Evolutionary conservation across 2,329 filamentous ascomycete species (phyloP).

Genomic region (Chrysoporthe deuterocubensis): DNA sequence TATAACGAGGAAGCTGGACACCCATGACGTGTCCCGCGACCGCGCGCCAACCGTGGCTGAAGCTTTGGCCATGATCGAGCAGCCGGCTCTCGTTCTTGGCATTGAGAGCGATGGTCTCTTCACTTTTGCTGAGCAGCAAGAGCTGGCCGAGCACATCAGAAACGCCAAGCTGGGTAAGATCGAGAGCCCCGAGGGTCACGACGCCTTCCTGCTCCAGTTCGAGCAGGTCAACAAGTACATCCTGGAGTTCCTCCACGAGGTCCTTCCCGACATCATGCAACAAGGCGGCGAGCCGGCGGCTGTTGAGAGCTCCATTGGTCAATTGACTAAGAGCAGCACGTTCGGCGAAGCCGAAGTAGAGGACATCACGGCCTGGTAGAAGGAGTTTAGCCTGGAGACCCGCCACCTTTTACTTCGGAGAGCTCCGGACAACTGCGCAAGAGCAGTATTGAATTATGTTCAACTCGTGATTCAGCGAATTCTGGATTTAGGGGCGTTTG

Average conservation of each 20-base stretch:
- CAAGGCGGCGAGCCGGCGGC: conserved; percentile 55
- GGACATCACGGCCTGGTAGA: conserved; percentile 92
- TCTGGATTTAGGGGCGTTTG: conserved; percentile 5
- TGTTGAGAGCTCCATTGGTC: conserved; percentile 55
- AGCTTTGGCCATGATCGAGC: conserved; percentile 80
- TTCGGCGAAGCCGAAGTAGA: conserved; percentile 96
- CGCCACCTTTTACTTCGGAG: neutral
- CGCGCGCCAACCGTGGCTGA: conserved; percentile 70
- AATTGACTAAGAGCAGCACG: conserved; percentile 82
- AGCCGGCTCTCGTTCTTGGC: conserved; percentile 88
- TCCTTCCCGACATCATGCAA: conserved; percentile 86
- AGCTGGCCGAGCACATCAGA: conserved; percentile 81
- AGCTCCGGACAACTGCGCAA: neutral
- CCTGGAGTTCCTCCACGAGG: conserved; percentile 79
- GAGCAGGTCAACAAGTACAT: conserved; percentile 94
- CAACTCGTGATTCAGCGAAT: conserved; percentile 28
- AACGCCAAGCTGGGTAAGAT: conserved; percentile 82
- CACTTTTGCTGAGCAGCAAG: conserved; percentile 94
- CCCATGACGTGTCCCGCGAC: conserved; percentile 87
- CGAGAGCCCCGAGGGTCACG: conserved; percentile 92
- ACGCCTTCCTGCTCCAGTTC: conserved; percentile 95
- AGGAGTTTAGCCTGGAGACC: conserved; percentile 23
- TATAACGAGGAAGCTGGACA: conserved; percentile 96
- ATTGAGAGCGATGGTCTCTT: conserved; percentile 97
- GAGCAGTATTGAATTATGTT: conserved; percentile 25